Base-by-base conservation (phyloP, 495 filamentous ascomycete genomes). In the Aspergillus bridgeri region DNA sequence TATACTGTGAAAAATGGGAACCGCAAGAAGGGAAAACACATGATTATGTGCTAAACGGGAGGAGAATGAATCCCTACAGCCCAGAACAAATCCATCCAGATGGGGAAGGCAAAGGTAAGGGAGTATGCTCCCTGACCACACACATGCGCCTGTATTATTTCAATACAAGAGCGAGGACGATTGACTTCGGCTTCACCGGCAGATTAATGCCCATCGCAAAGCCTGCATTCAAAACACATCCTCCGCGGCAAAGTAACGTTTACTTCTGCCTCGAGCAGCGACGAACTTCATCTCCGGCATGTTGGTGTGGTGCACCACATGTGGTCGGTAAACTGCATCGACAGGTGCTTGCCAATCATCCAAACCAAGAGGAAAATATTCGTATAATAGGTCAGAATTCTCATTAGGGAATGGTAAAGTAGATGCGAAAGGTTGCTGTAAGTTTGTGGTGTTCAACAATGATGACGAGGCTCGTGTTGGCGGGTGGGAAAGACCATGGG, bases 321-420 rank as follows among this genome's bases (percentile, higher is more conserved):
- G 91, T 8, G 91, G 91, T n/a, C 91, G 79, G 60, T 96, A 96
- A 42, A 96, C 86, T 7, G 91, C 91, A 69, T 96, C 91, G 11
- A 96, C 91, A 4, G 91, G 91, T 3, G 88, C 88, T 78, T 91
- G 90, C 91, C 91, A 96, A 60, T 96, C 91, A 71, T 96, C 90
- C 60, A 93, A 70, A 20, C 88, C 90, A 21, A 96, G 78, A 5
- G 91, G 91, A 58, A 96, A 96, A 67, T 96, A 96, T 68, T 96
- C 91, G 64, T 96, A 96, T 21, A 95, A 72, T 59, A 91, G 77
- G 65, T 96, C 91, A 8, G 85, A 85, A 57, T 84, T 85, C 61
- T 93, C 91, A 51, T 86, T 80, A 13, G 89, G 87, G 69, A 74
- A 84, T 58, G 67, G 79, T 61, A 68, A 60, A 19, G 69, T 70